Base-by-base conservation (phyloP, 2,329 filamentous ascomycete genomes). In the Talaromyces atroroseus region DNA sequence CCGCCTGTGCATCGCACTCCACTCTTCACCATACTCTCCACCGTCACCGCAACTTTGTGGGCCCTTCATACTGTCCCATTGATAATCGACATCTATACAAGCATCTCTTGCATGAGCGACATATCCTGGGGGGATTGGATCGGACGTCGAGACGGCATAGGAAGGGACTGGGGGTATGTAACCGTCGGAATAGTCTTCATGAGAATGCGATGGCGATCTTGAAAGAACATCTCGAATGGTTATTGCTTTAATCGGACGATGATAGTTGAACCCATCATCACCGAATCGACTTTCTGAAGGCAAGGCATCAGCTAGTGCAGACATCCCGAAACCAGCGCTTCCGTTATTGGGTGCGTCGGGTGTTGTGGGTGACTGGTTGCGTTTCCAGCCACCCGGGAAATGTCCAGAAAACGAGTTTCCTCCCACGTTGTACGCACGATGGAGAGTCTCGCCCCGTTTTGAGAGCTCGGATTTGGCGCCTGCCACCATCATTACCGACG, bases 1-100 rank as follows among this genome's bases (percentile, higher is more conserved):
- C 21, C 94, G 83, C 68, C 86, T 87, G 72, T 99, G 94, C 94
- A 99, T 97, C 3, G 85, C 80, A 29, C 90, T 88, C 94, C 94
- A 99, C 72, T 97, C 94, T 72, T 99, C 94, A 1, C 90, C 91
- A 64, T 90, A 89, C 45, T 87, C 82, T 40, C 92, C 94, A 10
- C 92, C 92, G 65, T 90, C 86, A 6, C 92, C 92, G 88, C 94
- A 97, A 60, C 86, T 79, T 45, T 90, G 80, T 0, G 89, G 84
- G 2, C 81, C 76, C 14, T 88, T 82, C 80, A 92, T 92, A 58
- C 92, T 96, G 67, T 99, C 92, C 92, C 94, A 99, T 64, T 92
- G 88, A 66, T 90, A 95, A 71, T 99, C 94, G n/a, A 96, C 81
- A 51, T 88, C 82, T 5, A 89, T 80, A 66, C 91, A 97, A 12